phyloP scores from a whole-genome alignment of 1,139 yeast genomes.

The Zygosaccharomyces pseudobailii region DNA sequence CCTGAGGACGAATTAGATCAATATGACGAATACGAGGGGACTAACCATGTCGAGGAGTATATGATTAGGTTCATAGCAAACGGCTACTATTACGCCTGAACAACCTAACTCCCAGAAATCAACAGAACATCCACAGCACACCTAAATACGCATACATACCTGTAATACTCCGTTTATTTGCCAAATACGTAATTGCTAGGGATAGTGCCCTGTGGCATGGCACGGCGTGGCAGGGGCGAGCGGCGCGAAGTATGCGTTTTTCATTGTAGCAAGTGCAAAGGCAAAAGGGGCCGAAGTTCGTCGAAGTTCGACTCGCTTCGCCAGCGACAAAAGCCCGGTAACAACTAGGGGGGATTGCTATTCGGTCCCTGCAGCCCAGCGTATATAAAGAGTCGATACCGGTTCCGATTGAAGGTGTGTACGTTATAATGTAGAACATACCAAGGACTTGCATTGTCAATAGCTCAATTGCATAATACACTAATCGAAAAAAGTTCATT shows the following conservation, averaged over 20 bases:
- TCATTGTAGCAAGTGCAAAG: background rate
- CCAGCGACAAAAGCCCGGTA: background rate
- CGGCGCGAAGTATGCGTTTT: background rate
- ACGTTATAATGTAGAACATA: background rate
- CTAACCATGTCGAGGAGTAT: slow-evolving; percentile 93
- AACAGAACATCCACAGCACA: background rate
- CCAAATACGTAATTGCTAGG: background rate
- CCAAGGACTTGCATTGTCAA: background rate
- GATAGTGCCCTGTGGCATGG: background rate
- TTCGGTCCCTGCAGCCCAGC: background rate
- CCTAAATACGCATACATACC: background rate
- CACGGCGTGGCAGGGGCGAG: background rate
- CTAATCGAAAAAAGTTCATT: slow-evolving; percentile 1
- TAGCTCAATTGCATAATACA: background rate
- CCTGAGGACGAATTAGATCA: slow-evolving; percentile 23
- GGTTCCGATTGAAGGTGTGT: background rate
- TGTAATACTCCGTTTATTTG: background rate
- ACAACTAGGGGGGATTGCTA: slow-evolving; percentile 1
- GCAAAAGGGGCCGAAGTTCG: slow-evolving; percentile 2
- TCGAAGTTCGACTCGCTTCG: slow-evolving; percentile 4
- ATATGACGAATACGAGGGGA: slow-evolving; percentile 62
- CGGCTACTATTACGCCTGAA: slow-evolving; percentile 51
- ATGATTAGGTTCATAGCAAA: slow-evolving; percentile 88
- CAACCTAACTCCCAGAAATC: background rate
- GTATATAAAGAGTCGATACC: background rate